Evolutionary conservation across 1,139 yeast genomes (phyloP).

Genomic region (Taphrina sp.): DNA sequence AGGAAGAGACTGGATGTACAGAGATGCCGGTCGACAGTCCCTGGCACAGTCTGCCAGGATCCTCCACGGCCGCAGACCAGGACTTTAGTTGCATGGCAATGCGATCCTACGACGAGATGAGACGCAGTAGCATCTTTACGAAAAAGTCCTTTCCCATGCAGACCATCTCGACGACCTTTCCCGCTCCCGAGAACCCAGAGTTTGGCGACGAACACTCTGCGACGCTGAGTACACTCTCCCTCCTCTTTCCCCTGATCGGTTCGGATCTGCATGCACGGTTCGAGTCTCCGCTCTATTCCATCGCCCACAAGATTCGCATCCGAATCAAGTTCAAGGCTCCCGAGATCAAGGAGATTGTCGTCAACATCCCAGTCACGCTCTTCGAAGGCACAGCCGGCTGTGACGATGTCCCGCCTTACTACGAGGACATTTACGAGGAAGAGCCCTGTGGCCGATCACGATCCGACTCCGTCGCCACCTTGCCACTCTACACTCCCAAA

Average conservation of each 20-base stretch:
- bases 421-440: constrained; percentile 24
- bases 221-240: constrained; percentile 14
- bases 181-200: constrained; percentile 7
- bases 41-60: constrained; percentile 23
- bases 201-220: constrained; percentile 2
- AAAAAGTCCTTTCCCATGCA: constrained; percentile 23
- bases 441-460: constrained; percentile 1
- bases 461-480: constrained; percentile 25
- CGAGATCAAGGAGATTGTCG: constrained; percentile 24
- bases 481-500: constrained; percentile 25
- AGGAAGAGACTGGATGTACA: constrained; percentile 17
- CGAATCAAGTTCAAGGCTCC: constrained; percentile 14
- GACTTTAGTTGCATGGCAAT: not conserved
- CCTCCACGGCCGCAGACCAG: not conserved
- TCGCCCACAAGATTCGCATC: constrained; percentile 24
- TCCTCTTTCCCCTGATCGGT: constrained; percentile 14
- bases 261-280: constrained; percentile 12
- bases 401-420: constrained; percentile 30
- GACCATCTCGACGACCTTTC: constrained; percentile 23
- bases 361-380: constrained; percentile 24
- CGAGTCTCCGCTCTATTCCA: constrained; percentile 21
- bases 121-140: constrained; percentile 2
- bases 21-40: constrained; percentile 6
- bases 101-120: not conserved
- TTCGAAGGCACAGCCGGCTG: constrained; percentile 24